Percentiles rank a stretch among this genome's conserved stretches.
phyloP scores from a whole-genome alignment of 1,284 basidiomycete species.

The Cutaneotrichosporon cyanovorans region DNA sequence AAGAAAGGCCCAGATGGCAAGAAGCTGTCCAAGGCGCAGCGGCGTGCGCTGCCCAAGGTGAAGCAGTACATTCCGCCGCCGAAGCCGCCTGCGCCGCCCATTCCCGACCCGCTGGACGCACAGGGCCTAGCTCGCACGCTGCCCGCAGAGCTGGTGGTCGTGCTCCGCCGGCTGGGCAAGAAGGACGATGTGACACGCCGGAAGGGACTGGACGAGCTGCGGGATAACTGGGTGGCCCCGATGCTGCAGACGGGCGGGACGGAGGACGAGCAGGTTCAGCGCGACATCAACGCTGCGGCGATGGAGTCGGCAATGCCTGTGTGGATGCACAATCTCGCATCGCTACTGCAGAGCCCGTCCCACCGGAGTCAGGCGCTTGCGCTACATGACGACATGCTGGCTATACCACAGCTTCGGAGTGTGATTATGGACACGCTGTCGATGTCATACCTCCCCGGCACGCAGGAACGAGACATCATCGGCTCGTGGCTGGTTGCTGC shows the following conservation, averaged over 20 bases:
- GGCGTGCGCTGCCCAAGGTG: slow-evolving; percentile 50
- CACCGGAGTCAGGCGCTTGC: slow-evolving; percentile 66
- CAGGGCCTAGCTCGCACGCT: slow-evolving; percentile 69
- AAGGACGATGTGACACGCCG: slow-evolving; percentile 83
- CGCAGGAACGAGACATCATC: slow-evolving; percentile 64
- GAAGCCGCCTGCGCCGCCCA: slow-evolving; percentile 76
- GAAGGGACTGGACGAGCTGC: slow-evolving; percentile 79
- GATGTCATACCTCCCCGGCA: slow-evolving; percentile 44
- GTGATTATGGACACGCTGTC: slow-evolving; percentile 56
- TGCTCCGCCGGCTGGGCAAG: slow-evolving; percentile 75
- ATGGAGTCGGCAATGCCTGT: slow-evolving; percentile 58
- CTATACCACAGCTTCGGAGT: slow-evolving; percentile 52
- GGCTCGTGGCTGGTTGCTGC: slow-evolving; percentile 62
- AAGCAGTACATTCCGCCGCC: slow-evolving; percentile 76
- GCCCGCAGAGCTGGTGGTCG: slow-evolving; percentile 74
- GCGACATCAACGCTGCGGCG: slow-evolving; percentile 38
- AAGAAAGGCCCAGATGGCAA: slow-evolving; percentile 19
- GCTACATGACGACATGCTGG: slow-evolving; percentile 63
- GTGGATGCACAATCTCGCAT: slow-evolving; percentile 82
- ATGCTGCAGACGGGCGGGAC: slow-evolving; percentile 41
- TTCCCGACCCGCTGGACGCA: slow-evolving; percentile 84
- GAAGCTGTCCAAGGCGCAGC: slow-evolving; percentile 42
- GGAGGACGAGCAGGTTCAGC: slow-evolving; percentile 49
- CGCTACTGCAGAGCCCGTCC: slow-evolving; percentile 71
- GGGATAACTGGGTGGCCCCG: slow-evolving; percentile 56